Evolutionary conservation across 1,284 basidiomycete genomes (phyloP).

Genomic region (Melampsora americana): DNA sequence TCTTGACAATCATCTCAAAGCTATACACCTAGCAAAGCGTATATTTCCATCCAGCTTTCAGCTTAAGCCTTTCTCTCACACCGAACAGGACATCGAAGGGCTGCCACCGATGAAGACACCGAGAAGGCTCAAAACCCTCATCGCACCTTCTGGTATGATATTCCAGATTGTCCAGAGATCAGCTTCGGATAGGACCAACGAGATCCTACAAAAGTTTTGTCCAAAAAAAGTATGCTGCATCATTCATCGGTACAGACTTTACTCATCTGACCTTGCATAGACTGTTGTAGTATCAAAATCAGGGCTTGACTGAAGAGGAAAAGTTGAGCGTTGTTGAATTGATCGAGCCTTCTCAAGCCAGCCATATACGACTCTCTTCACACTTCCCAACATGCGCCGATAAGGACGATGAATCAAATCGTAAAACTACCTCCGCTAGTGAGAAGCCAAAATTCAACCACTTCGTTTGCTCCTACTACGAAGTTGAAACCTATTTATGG

Average conservation of each 20-base stretch:
- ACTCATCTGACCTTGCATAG: background rate
- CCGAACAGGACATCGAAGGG: constrained; percentile 11
- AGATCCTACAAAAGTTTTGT: constrained; percentile 20
- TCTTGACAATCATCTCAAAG: constrained; percentile 7
- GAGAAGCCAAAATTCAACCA: constrained; percentile 25
- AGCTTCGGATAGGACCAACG: background rate
- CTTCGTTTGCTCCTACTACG: constrained; percentile 26
- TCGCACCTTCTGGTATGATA: constrained; percentile 15
- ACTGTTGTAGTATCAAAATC: constrained; percentile 17
- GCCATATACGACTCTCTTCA: background rate
- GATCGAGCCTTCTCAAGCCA: constrained; percentile 16
- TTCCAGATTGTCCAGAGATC: constrained; percentile 6
- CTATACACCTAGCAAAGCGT: constrained; percentile 23
- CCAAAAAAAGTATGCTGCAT: constrained; percentile 20
- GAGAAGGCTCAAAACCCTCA: constrained; percentile 20
- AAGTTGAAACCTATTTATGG: constrained; percentile 29
- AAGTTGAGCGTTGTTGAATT: constrained; percentile 30
- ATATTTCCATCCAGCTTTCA: constrained; percentile 33
- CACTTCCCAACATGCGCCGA: background rate
- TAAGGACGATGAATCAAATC: background rate
- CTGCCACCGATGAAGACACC: constrained; percentile 21
- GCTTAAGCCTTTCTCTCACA: constrained; percentile 12
- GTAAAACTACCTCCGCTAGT: background rate
- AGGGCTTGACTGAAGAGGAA: constrained; percentile 19
- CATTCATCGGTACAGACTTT: background rate